Evolutionary conservation across 331 rosid genomes (phyloP).

Genomic region (Telfairia occidentalis): DNA sequence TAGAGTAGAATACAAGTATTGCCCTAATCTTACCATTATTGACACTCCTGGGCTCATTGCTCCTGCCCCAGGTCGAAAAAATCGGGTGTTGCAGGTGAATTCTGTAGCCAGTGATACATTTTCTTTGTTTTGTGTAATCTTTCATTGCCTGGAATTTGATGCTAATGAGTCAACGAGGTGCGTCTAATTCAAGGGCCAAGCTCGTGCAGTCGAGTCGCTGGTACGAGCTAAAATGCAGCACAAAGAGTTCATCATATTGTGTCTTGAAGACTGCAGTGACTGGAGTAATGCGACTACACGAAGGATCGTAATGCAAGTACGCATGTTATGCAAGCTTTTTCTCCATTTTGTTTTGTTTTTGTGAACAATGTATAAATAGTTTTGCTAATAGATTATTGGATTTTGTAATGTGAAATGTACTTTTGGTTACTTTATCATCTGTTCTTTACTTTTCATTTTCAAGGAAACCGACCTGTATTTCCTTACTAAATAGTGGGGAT

Average conservation of each 20-base stretch:
- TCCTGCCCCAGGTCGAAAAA: constrained; percentile 88
- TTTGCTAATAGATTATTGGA: background rate
- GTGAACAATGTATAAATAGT: background rate
- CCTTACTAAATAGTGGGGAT: background rate
- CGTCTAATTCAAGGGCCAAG: constrained; percentile 38
- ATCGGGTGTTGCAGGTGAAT: constrained; percentile 54
- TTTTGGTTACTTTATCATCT: background rate
- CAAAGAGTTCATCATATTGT: constrained; percentile 74
- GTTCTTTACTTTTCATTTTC: background rate
- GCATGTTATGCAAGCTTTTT: background rate
- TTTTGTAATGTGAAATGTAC: background rate
- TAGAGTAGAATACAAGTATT: constrained; percentile 68
- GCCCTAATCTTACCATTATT: constrained; percentile 93
- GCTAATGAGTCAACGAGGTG: background rate
- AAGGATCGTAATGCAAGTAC: constrained; percentile 86
- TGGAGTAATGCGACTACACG: constrained; percentile 93
- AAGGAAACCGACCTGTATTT: background rate
- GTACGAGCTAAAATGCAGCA: constrained; percentile 93
- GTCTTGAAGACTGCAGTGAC: constrained; percentile 92
- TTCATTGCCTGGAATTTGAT: background rate
- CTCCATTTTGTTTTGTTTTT: background rate
- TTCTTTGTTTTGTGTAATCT: background rate
- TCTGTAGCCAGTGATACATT: background rate
- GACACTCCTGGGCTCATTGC: constrained; percentile 95
- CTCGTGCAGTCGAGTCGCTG: constrained; percentile 77